These are phyloP conservation scores for Wickerhamiella spandovensis DNA, from an alignment of 805 yeast genomes.

Conservation along the genomic window DNA sequence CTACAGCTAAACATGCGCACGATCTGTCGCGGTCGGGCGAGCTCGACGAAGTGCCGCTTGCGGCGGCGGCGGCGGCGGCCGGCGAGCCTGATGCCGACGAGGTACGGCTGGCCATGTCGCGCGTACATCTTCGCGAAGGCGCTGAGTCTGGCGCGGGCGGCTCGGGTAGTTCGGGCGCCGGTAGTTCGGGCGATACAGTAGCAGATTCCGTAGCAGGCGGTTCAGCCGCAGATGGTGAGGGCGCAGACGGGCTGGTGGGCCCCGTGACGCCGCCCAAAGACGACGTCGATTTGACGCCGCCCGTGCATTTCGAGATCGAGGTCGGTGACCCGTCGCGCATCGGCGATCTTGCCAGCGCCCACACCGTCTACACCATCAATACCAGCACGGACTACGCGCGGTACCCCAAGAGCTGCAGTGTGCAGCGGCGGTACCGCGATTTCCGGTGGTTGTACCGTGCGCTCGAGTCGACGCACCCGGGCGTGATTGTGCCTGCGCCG, in stretches of 20 bases:
- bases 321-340: slow-evolving; percentile 89
- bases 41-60: background rate
- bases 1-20: no score
- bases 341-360: slow-evolving; percentile 80
- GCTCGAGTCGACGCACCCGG: slow-evolving; percentile 75
- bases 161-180: no score
- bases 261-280: background rate
- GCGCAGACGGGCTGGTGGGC: no score
- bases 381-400: slow-evolving; percentile 40
- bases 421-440: slow-evolving; percentile 78
- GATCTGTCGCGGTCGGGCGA: background rate
- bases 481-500: slow-evolving; percentile 86
- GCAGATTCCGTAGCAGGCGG: no score
- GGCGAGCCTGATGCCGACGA: background rate
- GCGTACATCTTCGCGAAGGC: no score
- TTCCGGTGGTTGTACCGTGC: slow-evolving; percentile 92
- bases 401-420: slow-evolving; percentile 36
- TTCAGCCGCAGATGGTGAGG: no score
- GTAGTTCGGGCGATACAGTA: no score
- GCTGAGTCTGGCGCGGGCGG: no score
- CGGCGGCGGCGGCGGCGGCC: background rate
- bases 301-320: slow-evolving; percentile 30
- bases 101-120: slow-evolving; percentile 1
- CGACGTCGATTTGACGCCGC: background rate
- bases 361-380: slow-evolving; percentile 71